Evolutionary conservation across 306 rosid species (phyloP).

Genomic region (Acmispon strigosus): DNA sequence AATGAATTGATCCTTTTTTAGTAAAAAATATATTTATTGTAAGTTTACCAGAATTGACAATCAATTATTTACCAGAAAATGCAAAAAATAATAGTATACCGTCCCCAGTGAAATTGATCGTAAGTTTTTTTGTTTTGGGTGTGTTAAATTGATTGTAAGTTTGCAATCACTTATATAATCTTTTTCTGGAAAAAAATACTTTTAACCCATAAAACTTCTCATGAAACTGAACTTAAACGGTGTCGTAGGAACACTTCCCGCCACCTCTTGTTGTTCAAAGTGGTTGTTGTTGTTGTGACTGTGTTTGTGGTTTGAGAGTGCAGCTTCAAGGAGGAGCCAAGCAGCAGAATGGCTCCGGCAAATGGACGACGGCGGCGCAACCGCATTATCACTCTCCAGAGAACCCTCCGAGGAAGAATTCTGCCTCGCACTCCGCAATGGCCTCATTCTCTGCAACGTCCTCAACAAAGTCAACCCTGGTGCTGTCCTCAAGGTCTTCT

Average conservation of each 20-base stretch:
- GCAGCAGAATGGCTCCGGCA: constrained; percentile 94
- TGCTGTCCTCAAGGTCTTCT: constrained; percentile 84
- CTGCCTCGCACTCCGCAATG: constrained; percentile 82
- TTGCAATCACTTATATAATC: no score
- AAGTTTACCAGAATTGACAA: no score
- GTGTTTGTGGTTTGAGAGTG: background rate
- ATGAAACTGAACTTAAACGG: background rate
- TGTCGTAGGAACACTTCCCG: background rate
- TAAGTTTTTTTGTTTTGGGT: no score
- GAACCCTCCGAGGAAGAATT: constrained; percentile 87
- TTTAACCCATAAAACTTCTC: no score
- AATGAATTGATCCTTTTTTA: no score
- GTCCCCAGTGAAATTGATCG: no score
- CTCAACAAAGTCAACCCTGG: constrained; percentile 96
- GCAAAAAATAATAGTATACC: no score
- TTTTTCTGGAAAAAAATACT: no score
- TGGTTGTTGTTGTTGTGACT: background rate
- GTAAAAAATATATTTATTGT: no score
- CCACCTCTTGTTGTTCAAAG: background rate
- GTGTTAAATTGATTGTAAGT: no score
- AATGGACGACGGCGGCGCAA: constrained; percentile 84
- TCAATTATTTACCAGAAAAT: no score
- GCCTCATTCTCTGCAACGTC: constrained; percentile 93
- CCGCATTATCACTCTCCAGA: constrained; percentile 41
- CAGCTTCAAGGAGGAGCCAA: constrained; percentile 78